Evolutionary conservation across 2,329 filamentous ascomycete species (phyloP).

Genomic region (Cercospora nicotianae): DNA sequence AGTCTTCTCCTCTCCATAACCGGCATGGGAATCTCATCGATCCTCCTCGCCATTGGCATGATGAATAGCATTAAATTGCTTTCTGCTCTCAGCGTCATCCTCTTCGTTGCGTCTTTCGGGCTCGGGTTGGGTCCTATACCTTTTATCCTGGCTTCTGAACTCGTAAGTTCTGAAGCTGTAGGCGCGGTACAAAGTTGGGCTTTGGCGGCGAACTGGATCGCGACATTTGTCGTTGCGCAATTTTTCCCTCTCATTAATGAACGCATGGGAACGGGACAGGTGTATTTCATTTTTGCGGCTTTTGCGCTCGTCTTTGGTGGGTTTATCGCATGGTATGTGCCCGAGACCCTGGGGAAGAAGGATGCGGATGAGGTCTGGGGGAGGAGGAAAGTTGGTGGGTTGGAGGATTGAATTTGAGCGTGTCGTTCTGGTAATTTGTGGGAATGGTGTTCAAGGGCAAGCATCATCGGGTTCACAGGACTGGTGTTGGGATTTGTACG

Average conservation of each 20-base stretch:
- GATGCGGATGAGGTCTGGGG: constrained; percentile 92
- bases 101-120: constrained; percentile 88
- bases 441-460: too few species aligned
- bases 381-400: constrained; percentile 45
- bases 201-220: constrained; percentile 81
- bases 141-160: constrained; percentile 88
- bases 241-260: constrained; percentile 89
- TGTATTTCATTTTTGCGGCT: constrained; percentile 87
- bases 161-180: constrained; percentile 86
- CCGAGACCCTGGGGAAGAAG: constrained; percentile 84
- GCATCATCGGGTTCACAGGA: too few species aligned
- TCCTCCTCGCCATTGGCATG: constrained; percentile 79
- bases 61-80: constrained; percentile 69
- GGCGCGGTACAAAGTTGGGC: constrained; percentile 89
- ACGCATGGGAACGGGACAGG: constrained; percentile 74
- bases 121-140: constrained; percentile 90
- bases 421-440: too few species aligned
- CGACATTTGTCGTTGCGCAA: constrained; percentile 89
- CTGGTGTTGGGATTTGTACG: too few species aligned
- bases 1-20: constrained; percentile 79
- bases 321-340: constrained; percentile 72
- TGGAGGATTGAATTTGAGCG: constrained; percentile 21
- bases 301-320: constrained; percentile 67
- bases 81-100: constrained; percentile 76
- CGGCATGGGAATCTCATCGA: constrained; percentile 78